Percentiles rank a stretch among this genome's conserved stretches.
Evolutionary conservation across 306 rosid genomes (phyloP).

Genomic region (Crataegus laevigata): DNA sequence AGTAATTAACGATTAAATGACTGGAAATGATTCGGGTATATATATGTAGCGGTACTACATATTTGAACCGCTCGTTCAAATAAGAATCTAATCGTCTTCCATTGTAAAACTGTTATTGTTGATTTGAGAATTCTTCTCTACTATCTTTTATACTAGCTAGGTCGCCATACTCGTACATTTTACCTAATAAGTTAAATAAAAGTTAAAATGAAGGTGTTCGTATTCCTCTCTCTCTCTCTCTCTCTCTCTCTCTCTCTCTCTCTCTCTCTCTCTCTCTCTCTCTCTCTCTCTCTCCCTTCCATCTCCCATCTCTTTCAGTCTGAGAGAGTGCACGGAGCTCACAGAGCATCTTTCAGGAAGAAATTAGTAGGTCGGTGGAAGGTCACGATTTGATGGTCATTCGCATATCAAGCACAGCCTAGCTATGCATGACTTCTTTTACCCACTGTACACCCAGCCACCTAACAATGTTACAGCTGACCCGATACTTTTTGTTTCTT

Average conservation of each 20-base stretch:
- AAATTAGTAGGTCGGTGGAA: neutral
- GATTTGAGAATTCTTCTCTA: neutral
- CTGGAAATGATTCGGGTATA: too few relatives aligned
- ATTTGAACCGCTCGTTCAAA: neutral
- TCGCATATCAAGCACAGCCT: neutral
- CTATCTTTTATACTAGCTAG: neutral
- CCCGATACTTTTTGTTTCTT: neutral
- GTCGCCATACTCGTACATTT: neutral
- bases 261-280: neutral
- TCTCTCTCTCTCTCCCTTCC: neutral
- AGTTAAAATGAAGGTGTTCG: neutral
- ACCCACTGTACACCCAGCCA: neutral
- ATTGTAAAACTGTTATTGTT: neutral
- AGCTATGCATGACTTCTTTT: neutral
- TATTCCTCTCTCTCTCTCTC: too few relatives aligned
- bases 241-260: too few relatives aligned
- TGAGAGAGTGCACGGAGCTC: neutral
- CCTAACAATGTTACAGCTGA: neutral
- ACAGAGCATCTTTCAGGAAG: neutral
- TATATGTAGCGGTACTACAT: neutral
- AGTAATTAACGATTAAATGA: neutral
- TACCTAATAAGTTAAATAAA: neutral
- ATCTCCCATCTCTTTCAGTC: neutral
- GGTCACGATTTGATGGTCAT: neutral
- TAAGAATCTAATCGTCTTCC: neutral